Conservation (phyloP, 768 basidiomycete species). For the Tulasnella sp. region DNA sequence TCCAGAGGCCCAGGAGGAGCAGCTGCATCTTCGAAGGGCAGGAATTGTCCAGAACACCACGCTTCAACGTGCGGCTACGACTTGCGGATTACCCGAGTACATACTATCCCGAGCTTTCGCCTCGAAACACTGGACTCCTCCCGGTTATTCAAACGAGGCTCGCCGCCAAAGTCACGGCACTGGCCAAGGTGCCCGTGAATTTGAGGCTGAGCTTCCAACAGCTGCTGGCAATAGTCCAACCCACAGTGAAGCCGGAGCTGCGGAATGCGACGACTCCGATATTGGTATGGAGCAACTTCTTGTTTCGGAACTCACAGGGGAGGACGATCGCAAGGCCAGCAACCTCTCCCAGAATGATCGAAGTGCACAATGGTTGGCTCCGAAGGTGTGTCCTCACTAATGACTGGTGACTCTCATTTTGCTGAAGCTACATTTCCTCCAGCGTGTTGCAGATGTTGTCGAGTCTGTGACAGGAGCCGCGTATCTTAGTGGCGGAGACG, state of each 20-base stretch:
- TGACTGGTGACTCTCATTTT: not conserved
- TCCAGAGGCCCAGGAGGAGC: constrained; percentile 61
- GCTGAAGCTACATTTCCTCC: not conserved
- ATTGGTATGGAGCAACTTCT: too few species aligned
- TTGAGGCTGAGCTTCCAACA: too few species aligned
- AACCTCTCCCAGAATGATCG: not conserved
- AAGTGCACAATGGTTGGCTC: not conserved
- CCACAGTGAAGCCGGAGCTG: not conserved
- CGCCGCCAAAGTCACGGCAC: not conserved
- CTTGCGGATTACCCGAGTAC: constrained; percentile 62
- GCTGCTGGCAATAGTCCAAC: not conserved
- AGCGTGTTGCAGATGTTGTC: constrained; percentile 56
- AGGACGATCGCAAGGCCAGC: not conserved
- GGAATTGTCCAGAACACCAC: constrained; percentile 71
- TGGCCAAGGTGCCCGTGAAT: not conserved
- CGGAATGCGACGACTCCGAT: constrained; percentile 17
- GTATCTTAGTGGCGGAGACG: constrained; percentile 67
- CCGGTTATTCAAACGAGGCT: not conserved
- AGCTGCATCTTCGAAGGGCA: constrained; percentile 63
- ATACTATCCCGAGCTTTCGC: constrained; percentile 70
- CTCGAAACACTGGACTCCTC: constrained; percentile 63
- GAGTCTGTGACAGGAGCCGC: constrained; percentile 85
- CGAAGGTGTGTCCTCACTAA: not conserved
- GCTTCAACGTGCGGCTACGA: constrained; percentile 53
- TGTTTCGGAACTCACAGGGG: not conserved